These are phyloP conservation scores for Collybia nuda DNA, from an alignment of 768 basidiomycete genomes.

Conservation along the genomic window DNA sequence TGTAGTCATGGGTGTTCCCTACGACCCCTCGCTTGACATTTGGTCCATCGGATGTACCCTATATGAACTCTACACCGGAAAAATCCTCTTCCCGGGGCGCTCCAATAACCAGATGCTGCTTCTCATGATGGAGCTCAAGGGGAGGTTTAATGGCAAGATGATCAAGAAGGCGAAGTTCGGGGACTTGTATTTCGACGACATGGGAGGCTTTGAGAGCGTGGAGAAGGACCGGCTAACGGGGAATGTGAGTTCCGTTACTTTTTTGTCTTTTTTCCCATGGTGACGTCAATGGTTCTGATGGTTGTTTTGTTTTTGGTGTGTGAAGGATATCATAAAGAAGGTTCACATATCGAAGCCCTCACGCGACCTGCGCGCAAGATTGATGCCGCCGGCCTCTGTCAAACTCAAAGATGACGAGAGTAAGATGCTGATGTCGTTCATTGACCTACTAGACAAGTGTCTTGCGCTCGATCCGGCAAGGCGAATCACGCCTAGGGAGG, in stretches of 20 bases:
- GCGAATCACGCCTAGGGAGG: slow-evolving; percentile 88
- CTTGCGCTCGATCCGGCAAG: slow-evolving; percentile 83
- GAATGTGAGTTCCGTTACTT: slow-evolving; percentile 52
- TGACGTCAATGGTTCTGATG: neutral
- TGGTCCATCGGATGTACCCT: slow-evolving; percentile 98
- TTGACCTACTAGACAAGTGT: slow-evolving; percentile 92
- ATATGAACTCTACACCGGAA: slow-evolving; percentile 94
- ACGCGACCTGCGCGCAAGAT: slow-evolving; percentile 75
- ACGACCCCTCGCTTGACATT: slow-evolving; percentile 90
- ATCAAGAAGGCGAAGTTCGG: slow-evolving; percentile 95
- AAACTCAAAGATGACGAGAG: slow-evolving; percentile 89
- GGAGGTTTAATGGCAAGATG: slow-evolving; percentile 89
- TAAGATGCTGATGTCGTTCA: slow-evolving; percentile 74
- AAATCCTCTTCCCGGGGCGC: slow-evolving; percentile 95
- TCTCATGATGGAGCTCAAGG: slow-evolving; percentile 97
- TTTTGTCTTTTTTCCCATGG: neutral
- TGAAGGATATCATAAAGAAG: slow-evolving; percentile 79
- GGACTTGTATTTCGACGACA: slow-evolving; percentile 91
- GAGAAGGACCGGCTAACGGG: slow-evolving; percentile 86
- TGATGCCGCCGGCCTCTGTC: slow-evolving; percentile 77
- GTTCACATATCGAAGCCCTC: slow-evolving; percentile 82
- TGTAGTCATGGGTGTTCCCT: slow-evolving; percentile 90
- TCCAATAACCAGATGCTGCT: slow-evolving; percentile 98
- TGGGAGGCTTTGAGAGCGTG: slow-evolving; percentile 80
- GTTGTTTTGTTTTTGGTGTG: neutral